Evolutionary conservation across 805 yeast genomes (phyloP).

Genomic region (Grigorovia yakushimaensis): DNA sequence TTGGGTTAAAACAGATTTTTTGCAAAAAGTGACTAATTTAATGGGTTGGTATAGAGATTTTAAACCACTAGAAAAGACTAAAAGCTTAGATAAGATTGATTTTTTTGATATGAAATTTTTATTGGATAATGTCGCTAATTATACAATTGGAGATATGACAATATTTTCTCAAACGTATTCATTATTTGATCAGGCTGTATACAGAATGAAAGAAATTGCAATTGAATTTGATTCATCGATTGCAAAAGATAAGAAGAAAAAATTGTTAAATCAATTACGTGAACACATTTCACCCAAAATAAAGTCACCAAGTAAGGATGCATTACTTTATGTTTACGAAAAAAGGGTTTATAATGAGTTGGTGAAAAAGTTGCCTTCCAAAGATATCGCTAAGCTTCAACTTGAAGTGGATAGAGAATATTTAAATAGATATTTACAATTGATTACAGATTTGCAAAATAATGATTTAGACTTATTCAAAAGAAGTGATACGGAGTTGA

Average conservation of each 20-base stretch:
- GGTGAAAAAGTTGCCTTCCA: neutral
- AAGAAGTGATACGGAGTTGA: neutral
- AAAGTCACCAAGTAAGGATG: constrained; percentile 20
- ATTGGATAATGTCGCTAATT: constrained; percentile 12
- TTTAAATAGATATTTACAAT: constrained; percentile 8
- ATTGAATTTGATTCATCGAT: constrained; percentile 11
- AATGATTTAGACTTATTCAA: constrained; percentile 7
- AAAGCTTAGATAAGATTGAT: constrained; percentile 9
- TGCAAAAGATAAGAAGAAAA: constrained; percentile 8
- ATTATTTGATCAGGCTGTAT: constrained; percentile 14
- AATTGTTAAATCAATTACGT: constrained; percentile 9
- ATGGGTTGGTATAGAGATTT: constrained; percentile 6
- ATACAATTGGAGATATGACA: constrained; percentile 4
- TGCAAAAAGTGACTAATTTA: constrained; percentile 13
- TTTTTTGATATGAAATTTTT: constrained; percentile 13
- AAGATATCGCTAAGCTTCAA: constrained; percentile 1
- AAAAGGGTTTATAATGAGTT: constrained; percentile 12
- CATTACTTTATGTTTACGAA: constrained; percentile 15
- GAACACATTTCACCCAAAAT: constrained; percentile 7
- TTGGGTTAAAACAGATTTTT: constrained; percentile 38
- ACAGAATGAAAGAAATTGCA: constrained; percentile 22
- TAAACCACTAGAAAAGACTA: constrained; percentile 2
- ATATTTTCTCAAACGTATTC: constrained; percentile 12
- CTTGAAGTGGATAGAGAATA: constrained; percentile 4
- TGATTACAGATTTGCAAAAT: constrained; percentile 6